Percentiles rank a stretch among this genome's conserved stretches.
Evolutionary conservation across 345 rosid genomes (phyloP).

Genomic region (Citrus trifoliata): DNA sequence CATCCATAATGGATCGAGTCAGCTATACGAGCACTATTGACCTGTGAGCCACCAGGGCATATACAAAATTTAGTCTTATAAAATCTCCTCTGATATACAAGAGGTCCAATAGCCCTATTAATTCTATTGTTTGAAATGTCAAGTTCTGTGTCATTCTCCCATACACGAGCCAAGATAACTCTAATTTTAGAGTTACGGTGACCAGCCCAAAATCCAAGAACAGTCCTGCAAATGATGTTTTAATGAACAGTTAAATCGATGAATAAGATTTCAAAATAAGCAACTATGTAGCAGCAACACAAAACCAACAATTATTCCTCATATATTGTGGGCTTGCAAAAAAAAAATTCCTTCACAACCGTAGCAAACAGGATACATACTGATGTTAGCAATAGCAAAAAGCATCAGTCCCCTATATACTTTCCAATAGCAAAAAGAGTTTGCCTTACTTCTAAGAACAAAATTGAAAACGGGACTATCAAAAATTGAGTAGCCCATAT

Average conservation of each 20-base stretch:
- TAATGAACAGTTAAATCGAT: background rate
- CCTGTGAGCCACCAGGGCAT: slow-evolving; percentile 99
- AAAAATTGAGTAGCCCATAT: background rate
- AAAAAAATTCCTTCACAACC: background rate
- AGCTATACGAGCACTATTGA: slow-evolving; percentile 92
- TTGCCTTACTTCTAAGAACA: background rate
- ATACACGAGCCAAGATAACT: slow-evolving; percentile 86
- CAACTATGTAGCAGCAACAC: background rate
- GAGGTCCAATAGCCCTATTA: slow-evolving; percentile 76
- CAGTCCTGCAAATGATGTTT: slow-evolving; percentile 55
- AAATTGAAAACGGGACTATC: background rate
- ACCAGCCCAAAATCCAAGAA: slow-evolving; percentile 98
- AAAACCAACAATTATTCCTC: background rate
- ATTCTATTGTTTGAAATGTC: slow-evolving; percentile 87
- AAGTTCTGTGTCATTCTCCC: slow-evolving; percentile 96
- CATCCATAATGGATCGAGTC: slow-evolving; percentile 99
- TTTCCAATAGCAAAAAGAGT: background rate
- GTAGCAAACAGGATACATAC: background rate
- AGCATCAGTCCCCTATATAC: background rate
- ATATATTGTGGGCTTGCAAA: background rate
- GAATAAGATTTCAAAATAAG: background rate
- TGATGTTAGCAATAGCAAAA: background rate
- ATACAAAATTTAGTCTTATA: slow-evolving; percentile 85
- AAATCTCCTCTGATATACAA: slow-evolving; percentile 88
- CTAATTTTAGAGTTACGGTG: slow-evolving; percentile 92